Evolutionary conservation across 1,284 basidiomycete species (phyloP).

Genomic region (Apiotrichum gracile): DNA sequence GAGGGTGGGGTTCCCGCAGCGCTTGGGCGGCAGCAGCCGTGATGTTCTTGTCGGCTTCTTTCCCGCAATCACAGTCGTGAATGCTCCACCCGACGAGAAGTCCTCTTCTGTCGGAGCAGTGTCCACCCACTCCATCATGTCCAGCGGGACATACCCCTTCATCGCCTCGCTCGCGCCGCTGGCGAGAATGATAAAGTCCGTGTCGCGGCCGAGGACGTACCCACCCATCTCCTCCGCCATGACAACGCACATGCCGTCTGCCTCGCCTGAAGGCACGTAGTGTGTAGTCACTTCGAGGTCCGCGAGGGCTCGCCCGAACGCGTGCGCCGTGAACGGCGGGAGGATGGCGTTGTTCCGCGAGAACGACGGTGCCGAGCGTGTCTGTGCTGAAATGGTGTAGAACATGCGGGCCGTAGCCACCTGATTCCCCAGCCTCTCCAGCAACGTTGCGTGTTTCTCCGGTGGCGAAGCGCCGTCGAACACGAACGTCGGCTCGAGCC

Average conservation of each 20-base stretch:
- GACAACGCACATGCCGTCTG: slow-evolving; percentile 76
- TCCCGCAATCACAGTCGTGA: slow-evolving; percentile 9
- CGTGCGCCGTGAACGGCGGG: slow-evolving; percentile 62
- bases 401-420: slow-evolving; percentile 67
- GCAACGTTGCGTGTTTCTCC: slow-evolving; percentile 66
- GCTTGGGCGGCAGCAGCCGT: slow-evolving; percentile 55
- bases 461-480: slow-evolving; percentile 77
- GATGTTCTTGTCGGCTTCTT: slow-evolving; percentile 36
- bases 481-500: slow-evolving; percentile 72
- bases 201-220: slow-evolving; percentile 72
- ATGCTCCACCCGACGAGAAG: slow-evolving; percentile 5
- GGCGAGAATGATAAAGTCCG: slow-evolving; percentile 73
- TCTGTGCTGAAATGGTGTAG: slow-evolving; percentile 69
- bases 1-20: slow-evolving; percentile 45
- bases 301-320: slow-evolving; percentile 59
- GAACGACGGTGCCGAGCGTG: slow-evolving; percentile 65
- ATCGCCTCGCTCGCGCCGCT: slow-evolving; percentile 51
- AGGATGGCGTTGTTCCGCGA: slow-evolving; percentile 59
- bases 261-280: slow-evolving; percentile 72
- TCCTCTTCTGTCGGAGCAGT: slow-evolving; percentile 23
- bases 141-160: slow-evolving; percentile 68
- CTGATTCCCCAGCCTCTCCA: slow-evolving; percentile 56
- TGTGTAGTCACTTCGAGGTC: slow-evolving; percentile 45
- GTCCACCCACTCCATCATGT: slow-evolving; percentile 67
- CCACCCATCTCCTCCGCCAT: slow-evolving; percentile 67